Evolutionary conservation across 768 basidiomycete genomes (phyloP).

Genomic region (Lactarius hengduanensis): DNA sequence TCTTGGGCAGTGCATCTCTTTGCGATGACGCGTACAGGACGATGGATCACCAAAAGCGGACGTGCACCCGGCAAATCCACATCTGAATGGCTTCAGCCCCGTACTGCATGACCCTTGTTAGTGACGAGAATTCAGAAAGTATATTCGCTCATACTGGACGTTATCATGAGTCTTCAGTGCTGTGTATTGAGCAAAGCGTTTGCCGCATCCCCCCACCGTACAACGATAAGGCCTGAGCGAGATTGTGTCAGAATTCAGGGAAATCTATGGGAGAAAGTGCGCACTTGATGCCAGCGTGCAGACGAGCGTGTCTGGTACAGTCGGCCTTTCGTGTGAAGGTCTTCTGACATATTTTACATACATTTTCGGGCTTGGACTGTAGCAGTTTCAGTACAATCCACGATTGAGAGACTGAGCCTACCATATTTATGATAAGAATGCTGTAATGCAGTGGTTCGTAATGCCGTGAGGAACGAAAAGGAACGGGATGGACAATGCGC

Average conservation of each 20-base stretch:
- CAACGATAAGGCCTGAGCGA: constrained; percentile 53
- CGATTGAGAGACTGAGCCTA: constrained; percentile 1
- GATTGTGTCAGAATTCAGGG: background rate
- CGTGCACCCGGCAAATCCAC: constrained; percentile 46
- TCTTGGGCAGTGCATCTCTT: constrained; percentile 50
- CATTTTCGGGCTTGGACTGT: constrained; percentile 12
- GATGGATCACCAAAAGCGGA: constrained; percentile 67
- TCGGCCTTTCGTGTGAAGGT: constrained; percentile 58
- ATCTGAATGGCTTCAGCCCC: constrained; percentile 37
- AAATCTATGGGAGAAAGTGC: constrained; percentile 18
- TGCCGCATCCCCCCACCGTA: constrained; percentile 43
- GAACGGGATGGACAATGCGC: constrained; percentile 22
- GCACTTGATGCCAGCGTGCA: constrained; percentile 54
- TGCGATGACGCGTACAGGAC: constrained; percentile 61
- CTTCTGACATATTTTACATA: constrained; percentile 42
- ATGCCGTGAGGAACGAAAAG: constrained; percentile 14
- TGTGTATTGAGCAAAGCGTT: constrained; percentile 56
- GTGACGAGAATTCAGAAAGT: background rate
- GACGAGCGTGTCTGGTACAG: constrained; percentile 52
- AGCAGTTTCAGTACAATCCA: constrained; percentile 2
- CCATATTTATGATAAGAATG: constrained; percentile 16
- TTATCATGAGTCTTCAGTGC: constrained; percentile 65
- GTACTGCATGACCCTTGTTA: constrained; percentile 29
- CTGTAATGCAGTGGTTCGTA: constrained; percentile 12
- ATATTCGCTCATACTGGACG: constrained; percentile 51